Conservation (phyloP, 208 protist genomes). For the Crithidia sp. region DNA sequence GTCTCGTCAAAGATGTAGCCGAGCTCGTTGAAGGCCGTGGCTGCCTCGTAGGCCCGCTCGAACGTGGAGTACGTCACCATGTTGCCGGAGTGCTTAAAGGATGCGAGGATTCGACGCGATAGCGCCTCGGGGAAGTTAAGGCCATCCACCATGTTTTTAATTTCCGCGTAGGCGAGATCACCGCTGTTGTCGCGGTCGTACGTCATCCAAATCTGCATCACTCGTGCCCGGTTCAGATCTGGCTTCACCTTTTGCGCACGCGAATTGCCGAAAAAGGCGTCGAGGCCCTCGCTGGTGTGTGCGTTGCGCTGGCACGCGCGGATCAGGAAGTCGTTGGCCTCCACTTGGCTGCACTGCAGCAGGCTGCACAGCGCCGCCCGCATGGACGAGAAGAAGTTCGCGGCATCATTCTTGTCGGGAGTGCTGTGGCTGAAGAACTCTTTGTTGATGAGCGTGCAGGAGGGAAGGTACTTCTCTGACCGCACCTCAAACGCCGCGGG, state of each 20-base stretch:
- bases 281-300: conserved; percentile 21
- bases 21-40: conserved; percentile 44
- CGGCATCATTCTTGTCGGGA: conserved; percentile 23
- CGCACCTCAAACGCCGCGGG: conserved; percentile 10
- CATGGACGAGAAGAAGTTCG: conserved; percentile 52
- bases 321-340: conserved; percentile 40
- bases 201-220: conserved; percentile 62
- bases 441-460: conserved; percentile 33
- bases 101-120: conserved; percentile 17
- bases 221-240: conserved; percentile 45
- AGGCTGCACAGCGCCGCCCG: conserved; percentile 36
- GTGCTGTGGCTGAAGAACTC: conserved; percentile 32
- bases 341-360: conserved; percentile 30
- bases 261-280: conserved; percentile 32
- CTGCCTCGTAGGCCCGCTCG: conserved; percentile 37
- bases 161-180: conserved; percentile 38
- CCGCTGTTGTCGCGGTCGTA: conserved; percentile 51
- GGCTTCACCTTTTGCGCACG: conserved; percentile 18
- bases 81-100: conserved; percentile 18
- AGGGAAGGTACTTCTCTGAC: conserved; percentile 29
- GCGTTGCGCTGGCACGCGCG: conserved; percentile 29
- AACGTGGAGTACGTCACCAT: conserved; percentile 39
- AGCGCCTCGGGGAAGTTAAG: conserved; percentile 53
- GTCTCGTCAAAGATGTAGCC: conserved; percentile 44
- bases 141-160: conserved; percentile 42